These are phyloP conservation scores for Aspergillus chevalieri DNA, from an alignment of 2,329 filamentous ascomycete species.

Conservation along the genomic window DNA sequence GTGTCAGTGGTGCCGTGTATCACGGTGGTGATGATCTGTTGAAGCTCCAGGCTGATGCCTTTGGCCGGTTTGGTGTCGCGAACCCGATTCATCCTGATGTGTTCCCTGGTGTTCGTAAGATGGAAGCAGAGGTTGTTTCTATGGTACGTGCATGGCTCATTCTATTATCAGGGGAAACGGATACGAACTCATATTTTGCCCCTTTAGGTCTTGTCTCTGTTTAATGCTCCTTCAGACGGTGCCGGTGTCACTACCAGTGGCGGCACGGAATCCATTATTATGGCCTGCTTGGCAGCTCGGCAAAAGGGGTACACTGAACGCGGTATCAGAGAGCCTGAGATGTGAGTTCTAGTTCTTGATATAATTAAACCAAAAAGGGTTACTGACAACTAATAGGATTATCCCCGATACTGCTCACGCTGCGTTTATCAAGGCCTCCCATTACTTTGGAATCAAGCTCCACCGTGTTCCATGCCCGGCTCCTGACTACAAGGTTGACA, in stretches of 20 bases:
- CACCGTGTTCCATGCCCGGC: slow-evolving; percentile 83
- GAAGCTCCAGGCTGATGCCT: slow-evolving; percentile 83
- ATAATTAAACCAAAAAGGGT: not conserved
- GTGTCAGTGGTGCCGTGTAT: slow-evolving; percentile 91
- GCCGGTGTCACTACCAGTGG: slow-evolving; percentile 88
- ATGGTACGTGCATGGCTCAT: slow-evolving; percentile 59
- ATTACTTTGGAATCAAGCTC: slow-evolving; percentile 95
- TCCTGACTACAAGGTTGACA: slow-evolving; percentile 76
- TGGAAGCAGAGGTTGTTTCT: slow-evolving; percentile 96
- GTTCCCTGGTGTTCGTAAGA: slow-evolving; percentile 95
- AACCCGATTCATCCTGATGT: slow-evolving; percentile 98
- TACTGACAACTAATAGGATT: slow-evolving; percentile 55
- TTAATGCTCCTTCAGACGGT: slow-evolving; percentile 78
- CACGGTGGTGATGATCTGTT: slow-evolving; percentile 81
- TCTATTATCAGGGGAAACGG: not conserved
- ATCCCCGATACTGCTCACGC: slow-evolving; percentile 91
- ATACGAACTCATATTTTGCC: slow-evolving; percentile 7
- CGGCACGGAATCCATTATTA: slow-evolving; percentile 92
- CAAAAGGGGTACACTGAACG: slow-evolving; percentile 84
- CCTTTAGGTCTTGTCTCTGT: slow-evolving; percentile 62
- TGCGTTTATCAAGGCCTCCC: slow-evolving; percentile 88
- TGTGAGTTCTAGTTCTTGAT: slow-evolving; percentile 51
- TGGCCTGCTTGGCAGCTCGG: slow-evolving; percentile 85
- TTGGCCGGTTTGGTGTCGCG: slow-evolving; percentile 86
- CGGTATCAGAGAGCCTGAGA: slow-evolving; percentile 86